Base-by-base conservation (phyloP, 1,284 basidiomycete species). In the Pisolithus thermaeus region DNA sequence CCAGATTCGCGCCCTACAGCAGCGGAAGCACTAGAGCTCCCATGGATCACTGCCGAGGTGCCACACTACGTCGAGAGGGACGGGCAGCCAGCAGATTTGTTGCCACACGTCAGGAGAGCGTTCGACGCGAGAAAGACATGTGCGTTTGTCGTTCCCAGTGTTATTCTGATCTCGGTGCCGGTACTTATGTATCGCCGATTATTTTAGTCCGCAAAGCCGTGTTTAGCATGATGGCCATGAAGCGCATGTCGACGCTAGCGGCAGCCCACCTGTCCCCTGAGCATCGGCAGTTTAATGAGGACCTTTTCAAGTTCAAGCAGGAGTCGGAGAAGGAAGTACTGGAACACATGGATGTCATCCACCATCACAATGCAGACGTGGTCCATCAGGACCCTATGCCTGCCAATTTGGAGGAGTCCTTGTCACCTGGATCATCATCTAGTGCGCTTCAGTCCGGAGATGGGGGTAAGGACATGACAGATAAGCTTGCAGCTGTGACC, bases 111-210 rank as follows among this genome's bases (percentile, higher is more conserved):
- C 68, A 90, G 87, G 77, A 89, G 83, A 70, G 85, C 83, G 36
- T 93, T 95, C 74, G 84, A 95, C 63, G 92, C 90, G 35, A 90
- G 82, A 74, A 83, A 82, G 70, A 83, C 89, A 14, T 93, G 92
- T 92, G 63, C 55, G 87, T 78, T 18, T 32, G 43, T 4, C 51
- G 20, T 39, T 41, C 56, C 47, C 47, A 18, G 47, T 48, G 12
- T 27, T 16, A 22, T 11, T 30, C 16, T 43, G 42, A 28, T 14
- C 9, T 27, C 23, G 27, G 16, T 14, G 25, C 37, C 37, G n/a
- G 28, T 30, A 35, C 30, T 46, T 16, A 46, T 41, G 23, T 16
- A 16, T 35, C 47, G 1, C 38, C 7, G 36, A 37, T 28, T 8
- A 35, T 35, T 53, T 16, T 66, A 91, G 90, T 92, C 87, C 83